Evolutionary conservation across 2,329 filamentous ascomycete genomes (phyloP), one percentile per base, ranked within the genome.

Genomic region (Meredithiella fracta): DNA sequence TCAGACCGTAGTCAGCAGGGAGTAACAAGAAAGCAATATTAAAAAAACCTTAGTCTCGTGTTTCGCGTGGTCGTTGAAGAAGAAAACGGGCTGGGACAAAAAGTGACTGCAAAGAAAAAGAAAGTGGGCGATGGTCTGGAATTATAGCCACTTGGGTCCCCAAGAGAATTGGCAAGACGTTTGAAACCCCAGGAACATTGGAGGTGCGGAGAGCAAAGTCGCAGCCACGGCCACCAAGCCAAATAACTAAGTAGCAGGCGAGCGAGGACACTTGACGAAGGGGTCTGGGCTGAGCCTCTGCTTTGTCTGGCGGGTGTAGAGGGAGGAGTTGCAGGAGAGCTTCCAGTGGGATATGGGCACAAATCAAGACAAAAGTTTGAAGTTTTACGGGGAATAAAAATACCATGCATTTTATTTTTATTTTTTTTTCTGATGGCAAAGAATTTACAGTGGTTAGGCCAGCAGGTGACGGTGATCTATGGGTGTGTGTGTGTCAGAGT

Each of bases 81-180:
- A 34, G 53, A n/a, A 50, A 20, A 49, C 15, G 17, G 22, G 11
- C 22, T 14, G 22, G 44, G 20, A 49, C 44, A 15, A 20, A 49
- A 23, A 23, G 22, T 34, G 54, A 49, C 54, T 23, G 49, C 25
- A 38, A 50, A 53, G 51, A 40, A 54, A 17, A 38, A 47, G 50
- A 22, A 26, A 31, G 29, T 47, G 51, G 56, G 51, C 47, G 47
- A 51, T 26, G 56, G 31, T 47, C 38, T 56, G 49, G 49, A 51
- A 54, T 58, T 54, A 58, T 58, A 58, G 22, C 17, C 17, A 49
- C 44, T 49, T 49, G 44, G 44, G 25, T 2, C 29, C 29, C 11
- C 8, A 14, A 56, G 38, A 47, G 15, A 14, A 23, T 40, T 31
- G 37, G 17, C 31, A 26, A 29, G 23, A 25, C 44, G n/a, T n/a